Evolutionary conservation across 371 early-diverging fungal species (phyloP), one percentile per base, ranked within the genome.

Genomic region (Apophysomyces elegans): DNA sequence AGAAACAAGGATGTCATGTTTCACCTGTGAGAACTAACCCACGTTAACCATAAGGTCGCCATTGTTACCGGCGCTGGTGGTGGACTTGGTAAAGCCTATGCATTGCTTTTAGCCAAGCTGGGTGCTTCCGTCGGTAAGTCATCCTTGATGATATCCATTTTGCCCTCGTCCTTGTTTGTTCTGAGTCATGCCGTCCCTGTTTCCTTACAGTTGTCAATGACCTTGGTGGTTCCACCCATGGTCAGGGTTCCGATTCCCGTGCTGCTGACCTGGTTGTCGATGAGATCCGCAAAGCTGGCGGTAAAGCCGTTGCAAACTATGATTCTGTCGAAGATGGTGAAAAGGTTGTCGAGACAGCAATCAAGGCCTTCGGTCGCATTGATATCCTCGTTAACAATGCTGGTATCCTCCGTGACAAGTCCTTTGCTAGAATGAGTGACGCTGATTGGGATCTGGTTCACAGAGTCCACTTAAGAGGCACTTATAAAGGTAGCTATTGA

Each of bases 361-460:
- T 99, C 68, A 88, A 94, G 80, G 93, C 94, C 37, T 99, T 95
- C 74, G 99, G 99, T 4, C 89, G 94, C 32, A 81, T 99, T 65
- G 99, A 98, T 79, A 89, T 99, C 65, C 69, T 99, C 47, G 90
- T 99, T 76, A 98, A 98, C 85, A 99, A 99, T 73, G 99, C 99
- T 32, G 99, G 96, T 66, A 97, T 99, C 59, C 85, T 98, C 66
- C 94, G 97, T 72, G 99, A 99, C 84, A 93, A 92, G 69, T 93
- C 96, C 39, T 97, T 99, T 77, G 87, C 91, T 56, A 89, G 94
- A 66, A 96, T 98, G 98, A 88, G 93, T 5, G 98, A 98, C 78
- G 86, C 83, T 54, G 98, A 97, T 79, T 99, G 98, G 98, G 96
- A 97, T 73, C 80, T 95, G 36, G 91, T 99, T 61, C 91, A 95